Percentiles rank a stretch among this genome's conserved stretches.
Conservation (phyloP, 352 stramenopile species). For the Globisporangium rhizosaccharum region DNA sequence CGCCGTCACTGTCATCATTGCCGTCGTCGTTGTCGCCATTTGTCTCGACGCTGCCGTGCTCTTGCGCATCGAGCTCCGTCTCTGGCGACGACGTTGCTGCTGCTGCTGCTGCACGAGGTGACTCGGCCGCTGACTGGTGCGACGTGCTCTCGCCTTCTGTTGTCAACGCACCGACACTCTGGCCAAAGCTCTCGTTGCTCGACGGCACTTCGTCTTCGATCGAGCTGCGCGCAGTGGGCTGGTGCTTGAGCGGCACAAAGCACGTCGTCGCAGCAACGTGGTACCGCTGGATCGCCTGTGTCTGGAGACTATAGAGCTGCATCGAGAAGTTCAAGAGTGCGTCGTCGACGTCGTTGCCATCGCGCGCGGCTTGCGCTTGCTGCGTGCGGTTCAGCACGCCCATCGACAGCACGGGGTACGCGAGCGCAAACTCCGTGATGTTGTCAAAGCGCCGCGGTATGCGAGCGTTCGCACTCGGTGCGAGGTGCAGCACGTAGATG, state of each 20-base stretch:
- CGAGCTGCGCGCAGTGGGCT: slow-evolving; percentile 14
- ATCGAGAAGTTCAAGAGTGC: slow-evolving; percentile 48
- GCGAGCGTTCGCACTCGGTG: slow-evolving; percentile 23
- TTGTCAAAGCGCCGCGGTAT: slow-evolving; percentile 65
- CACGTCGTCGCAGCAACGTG: slow-evolving; percentile 58
- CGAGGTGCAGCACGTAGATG: slow-evolving; percentile 68
- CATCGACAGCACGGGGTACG: slow-evolving; percentile 75
- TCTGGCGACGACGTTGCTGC: slow-evolving; percentile 37
- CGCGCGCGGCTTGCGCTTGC: slow-evolving; percentile 26
- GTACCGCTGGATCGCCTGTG: slow-evolving; percentile 82
- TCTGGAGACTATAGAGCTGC: slow-evolving; percentile 80
- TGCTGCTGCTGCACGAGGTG: slow-evolving; percentile 39
- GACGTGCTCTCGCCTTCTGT: slow-evolving; percentile 64
- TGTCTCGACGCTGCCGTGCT: slow-evolving; percentile 27
- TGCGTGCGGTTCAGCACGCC: slow-evolving; percentile 50
- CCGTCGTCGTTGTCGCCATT: no score
- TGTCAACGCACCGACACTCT: slow-evolving; percentile 70
- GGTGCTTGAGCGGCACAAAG: slow-evolving; percentile 29
- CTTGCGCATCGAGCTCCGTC: slow-evolving; percentile 62
- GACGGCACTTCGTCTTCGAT: slow-evolving; percentile 43
- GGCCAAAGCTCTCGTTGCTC: slow-evolving; percentile 24
- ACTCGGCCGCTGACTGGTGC: slow-evolving; percentile 63
- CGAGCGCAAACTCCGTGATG: slow-evolving; percentile 73
- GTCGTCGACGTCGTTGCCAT: slow-evolving; percentile 21
- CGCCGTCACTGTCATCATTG: slow-evolving; percentile 18